Evolutionary conservation across 805 yeast genomes (phyloP).

Genomic region (Kodamaea sagamina): DNA sequence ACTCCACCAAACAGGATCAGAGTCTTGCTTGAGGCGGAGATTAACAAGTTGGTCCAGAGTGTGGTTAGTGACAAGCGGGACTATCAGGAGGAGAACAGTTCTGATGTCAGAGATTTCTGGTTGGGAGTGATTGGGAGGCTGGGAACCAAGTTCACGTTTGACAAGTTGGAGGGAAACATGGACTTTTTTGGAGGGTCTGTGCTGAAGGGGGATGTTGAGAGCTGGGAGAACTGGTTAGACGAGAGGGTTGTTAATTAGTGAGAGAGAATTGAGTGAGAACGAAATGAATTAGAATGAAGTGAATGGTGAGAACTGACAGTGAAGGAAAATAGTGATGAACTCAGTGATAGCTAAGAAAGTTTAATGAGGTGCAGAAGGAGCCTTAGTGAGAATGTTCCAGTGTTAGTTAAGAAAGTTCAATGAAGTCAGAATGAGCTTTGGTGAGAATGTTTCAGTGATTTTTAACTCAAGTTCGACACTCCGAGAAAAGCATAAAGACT

Average conservation of each 20-base stretch:
- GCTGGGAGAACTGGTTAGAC: slow-evolving; percentile 80
- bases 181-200: slow-evolving; percentile 76
- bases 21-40: slow-evolving; percentile 61
- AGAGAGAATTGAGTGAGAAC: background rate
- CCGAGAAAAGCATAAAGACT: no score
- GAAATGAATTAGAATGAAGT: no score
- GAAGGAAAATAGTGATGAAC: no score
- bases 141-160: slow-evolving; percentile 57
- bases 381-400: no score
- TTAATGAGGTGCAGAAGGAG: no score
- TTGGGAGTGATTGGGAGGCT: slow-evolving; percentile 36
- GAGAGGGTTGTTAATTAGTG: slow-evolving; percentile 64
- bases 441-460: no score
- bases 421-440: no score
- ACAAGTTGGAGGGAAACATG: slow-evolving; percentile 69
- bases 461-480: no score
- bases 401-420: no score
- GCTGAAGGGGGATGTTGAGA: slow-evolving; percentile 50
- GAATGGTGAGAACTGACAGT: no score
- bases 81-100: slow-evolving; percentile 38
- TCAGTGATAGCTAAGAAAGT: no score
- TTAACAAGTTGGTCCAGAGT: slow-evolving; percentile 54
- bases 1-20: slow-evolving; percentile 66
- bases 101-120: slow-evolving; percentile 48
- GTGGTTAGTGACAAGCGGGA: slow-evolving; percentile 43